These are phyloP conservation scores for Saturnispora hagleri DNA, from an alignment of 805 yeast genomes.

Conservation along the genomic window DNA sequence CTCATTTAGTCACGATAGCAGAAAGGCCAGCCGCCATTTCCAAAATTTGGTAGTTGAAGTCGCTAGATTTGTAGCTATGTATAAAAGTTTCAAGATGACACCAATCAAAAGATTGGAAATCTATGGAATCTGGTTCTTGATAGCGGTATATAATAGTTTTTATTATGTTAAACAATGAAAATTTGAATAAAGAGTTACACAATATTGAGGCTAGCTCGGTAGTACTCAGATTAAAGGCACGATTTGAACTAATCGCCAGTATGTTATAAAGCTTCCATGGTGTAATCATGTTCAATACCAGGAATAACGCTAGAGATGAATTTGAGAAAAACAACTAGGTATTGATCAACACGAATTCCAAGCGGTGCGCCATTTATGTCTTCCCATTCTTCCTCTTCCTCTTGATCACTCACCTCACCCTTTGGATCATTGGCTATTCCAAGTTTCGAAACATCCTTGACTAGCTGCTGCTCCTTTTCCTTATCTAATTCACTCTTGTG, in stretches of 20 bases:
- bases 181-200: neutral
- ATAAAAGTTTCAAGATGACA: neutral
- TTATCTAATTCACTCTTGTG: constrained; percentile 20
- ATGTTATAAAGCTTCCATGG: constrained; percentile 82
- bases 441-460: constrained; percentile 37
- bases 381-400: constrained; percentile 19
- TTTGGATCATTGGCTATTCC: constrained; percentile 34
- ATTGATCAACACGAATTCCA: constrained; percentile 80
- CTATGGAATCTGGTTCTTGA: neutral
- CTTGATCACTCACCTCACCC: constrained; percentile 13
- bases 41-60: neutral
- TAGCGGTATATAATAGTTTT: neutral
- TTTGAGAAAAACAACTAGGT: constrained; percentile 79
- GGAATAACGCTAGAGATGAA: constrained; percentile 97
- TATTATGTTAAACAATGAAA: neutral
- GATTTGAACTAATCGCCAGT: neutral
- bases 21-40: too few relatives aligned
- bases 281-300: constrained; percentile 93
- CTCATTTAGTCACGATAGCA: too few relatives aligned
- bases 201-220: neutral
- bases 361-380: constrained; percentile 13
- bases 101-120: neutral
- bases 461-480: constrained; percentile 20
- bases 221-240: neutral
- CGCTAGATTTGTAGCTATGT: neutral